Evolutionary conservation across 768 basidiomycete genomes (phyloP).

Genomic region (Pseudohyphozyma bogoriensis): DNA sequence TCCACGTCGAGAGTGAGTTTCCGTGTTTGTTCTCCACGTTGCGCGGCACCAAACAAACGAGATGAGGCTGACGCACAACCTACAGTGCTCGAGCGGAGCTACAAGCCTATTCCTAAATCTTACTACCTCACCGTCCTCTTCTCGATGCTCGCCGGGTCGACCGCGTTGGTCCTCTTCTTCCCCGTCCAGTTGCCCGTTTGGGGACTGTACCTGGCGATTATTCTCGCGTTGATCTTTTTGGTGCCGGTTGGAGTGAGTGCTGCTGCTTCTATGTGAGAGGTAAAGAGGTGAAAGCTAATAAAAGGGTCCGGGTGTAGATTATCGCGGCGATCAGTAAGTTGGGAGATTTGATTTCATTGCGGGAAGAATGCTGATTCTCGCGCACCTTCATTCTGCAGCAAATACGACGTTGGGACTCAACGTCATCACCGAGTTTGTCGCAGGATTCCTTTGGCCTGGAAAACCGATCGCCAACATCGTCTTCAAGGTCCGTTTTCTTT

Average conservation of each 20-base stretch:
- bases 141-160: constrained; percentile 20
- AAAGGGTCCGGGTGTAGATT: neutral
- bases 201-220: constrained; percentile 32
- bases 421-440: constrained; percentile 36
- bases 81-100: constrained; percentile 22
- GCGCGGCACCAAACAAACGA: neutral
- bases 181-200: constrained; percentile 34
- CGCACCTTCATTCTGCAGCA: neutral
- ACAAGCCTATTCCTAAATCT: constrained; percentile 15
- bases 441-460: constrained; percentile 34
- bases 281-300: constrained; percentile 3
- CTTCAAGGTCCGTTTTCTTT: constrained; percentile 27
- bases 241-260: constrained; percentile 20
- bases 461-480: constrained; percentile 33
- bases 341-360: neutral
- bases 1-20: constrained; percentile 21
- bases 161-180: constrained; percentile 22
- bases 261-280: too few relatives aligned
- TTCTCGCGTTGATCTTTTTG: constrained; percentile 31
- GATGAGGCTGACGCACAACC: neutral
- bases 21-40: neutral
- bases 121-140: constrained; percentile 25
- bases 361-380: neutral
- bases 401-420: constrained; percentile 33
- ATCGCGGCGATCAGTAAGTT: constrained; percentile 23